Conservation (phyloP, 2,329 filamentous ascomycete species). For the Microsporum ferrugineum region DNA sequence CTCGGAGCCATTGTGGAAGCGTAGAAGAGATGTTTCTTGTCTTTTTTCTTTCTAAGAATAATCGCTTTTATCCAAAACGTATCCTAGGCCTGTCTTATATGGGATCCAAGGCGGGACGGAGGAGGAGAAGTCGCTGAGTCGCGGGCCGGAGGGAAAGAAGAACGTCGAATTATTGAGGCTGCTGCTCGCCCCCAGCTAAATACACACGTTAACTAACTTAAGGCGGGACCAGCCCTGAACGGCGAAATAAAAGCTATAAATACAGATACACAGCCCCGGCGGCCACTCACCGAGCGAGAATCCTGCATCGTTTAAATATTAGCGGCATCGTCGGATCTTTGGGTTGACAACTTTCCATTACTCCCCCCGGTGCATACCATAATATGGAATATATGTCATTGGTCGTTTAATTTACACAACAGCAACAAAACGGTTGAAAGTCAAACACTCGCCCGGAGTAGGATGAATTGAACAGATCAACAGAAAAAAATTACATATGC, state of each 20-base stretch:
- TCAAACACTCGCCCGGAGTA: background rate
- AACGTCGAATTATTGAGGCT: background rate
- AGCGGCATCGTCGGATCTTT: background rate
- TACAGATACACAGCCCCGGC: background rate
- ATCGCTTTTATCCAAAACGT: background rate
- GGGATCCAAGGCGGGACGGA: background rate
- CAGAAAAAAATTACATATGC: background rate
- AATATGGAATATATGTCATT: background rate
- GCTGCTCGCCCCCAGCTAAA: background rate
- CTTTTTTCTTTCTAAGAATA: background rate
- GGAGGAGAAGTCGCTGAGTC: background rate
- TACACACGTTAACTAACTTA: background rate
- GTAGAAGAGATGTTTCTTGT: background rate
- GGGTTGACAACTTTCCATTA: background rate
- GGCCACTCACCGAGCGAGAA: constrained; percentile 1
- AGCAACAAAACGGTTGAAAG: background rate
- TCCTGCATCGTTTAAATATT: background rate
- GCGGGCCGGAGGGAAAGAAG: background rate
- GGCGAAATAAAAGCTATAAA: background rate
- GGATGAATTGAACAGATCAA: background rate
- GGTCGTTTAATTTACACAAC: background rate
- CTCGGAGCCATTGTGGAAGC: constrained; percentile 9
- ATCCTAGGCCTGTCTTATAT: background rate
- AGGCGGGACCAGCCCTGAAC: background rate
- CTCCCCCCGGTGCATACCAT: background rate